Conservation (phyloP, 768 basidiomycete species). For the Saitozyma podzolica region DNA sequence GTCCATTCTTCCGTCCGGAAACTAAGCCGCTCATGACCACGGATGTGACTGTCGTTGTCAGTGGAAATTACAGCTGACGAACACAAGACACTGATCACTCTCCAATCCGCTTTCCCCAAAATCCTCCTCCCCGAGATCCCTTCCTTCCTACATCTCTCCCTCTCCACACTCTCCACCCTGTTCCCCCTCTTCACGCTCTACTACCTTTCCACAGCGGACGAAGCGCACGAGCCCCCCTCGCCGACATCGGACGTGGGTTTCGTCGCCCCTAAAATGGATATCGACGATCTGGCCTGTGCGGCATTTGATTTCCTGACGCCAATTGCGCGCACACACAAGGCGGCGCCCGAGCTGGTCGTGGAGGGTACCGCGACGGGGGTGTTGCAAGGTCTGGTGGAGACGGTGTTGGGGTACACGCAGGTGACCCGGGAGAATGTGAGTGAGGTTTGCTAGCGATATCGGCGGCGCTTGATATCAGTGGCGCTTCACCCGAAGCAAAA, state of each 20-base stretch:
- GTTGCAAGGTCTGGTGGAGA: constrained; percentile 28
- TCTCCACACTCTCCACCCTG: constrained; percentile 61
- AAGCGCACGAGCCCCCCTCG: constrained; percentile 61
- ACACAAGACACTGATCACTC: constrained; percentile 70
- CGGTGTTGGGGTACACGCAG: constrained; percentile 70
- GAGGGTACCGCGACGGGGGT: constrained; percentile 15
- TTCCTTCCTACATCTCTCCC: constrained; percentile 44
- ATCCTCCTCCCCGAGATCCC: constrained; percentile 60
- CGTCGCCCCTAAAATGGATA: constrained; percentile 63
- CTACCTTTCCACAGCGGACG: constrained; percentile 50
- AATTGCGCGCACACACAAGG: constrained; percentile 63
- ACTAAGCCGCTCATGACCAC: background rate
- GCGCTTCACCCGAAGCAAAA: too few relatives aligned
- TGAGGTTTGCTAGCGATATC: constrained; percentile 6
- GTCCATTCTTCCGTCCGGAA: background rate
- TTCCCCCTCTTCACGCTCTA: constrained; percentile 55
- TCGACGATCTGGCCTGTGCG: constrained; percentile 73
- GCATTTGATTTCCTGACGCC: constrained; percentile 78
- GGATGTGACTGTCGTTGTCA: background rate
- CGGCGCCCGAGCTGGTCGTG: constrained; percentile 62
- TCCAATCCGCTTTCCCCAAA: constrained; percentile 79
- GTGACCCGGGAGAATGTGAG: constrained; percentile 88
- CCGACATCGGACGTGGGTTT: constrained; percentile 33
- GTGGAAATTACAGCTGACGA: too few relatives aligned
- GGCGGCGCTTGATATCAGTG: too few relatives aligned